phyloP scores from a whole-genome alignment of 106 monocot species.

The Dioscorea dumetorum region DNA sequence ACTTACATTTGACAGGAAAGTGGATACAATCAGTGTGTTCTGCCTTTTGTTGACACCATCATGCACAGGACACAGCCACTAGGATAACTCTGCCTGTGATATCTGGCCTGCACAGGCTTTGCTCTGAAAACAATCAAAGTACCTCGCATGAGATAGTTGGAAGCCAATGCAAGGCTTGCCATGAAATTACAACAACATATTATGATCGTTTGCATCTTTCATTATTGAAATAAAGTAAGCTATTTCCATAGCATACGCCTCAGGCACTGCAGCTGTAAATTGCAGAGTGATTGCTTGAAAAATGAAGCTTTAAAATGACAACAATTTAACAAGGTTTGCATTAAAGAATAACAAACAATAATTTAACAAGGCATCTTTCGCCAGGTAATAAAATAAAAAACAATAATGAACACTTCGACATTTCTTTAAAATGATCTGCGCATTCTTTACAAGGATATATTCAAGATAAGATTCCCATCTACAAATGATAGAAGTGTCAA shows the following conservation, averaged over 20 bases:
- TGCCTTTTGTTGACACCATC: conserved; percentile 95
- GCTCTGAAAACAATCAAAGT: conserved; percentile 24
- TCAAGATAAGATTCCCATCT: conserved; percentile 86
- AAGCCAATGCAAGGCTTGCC: no score
- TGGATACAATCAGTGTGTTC: background rate
- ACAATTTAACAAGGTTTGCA: no score
- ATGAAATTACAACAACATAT: no score
- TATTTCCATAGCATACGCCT: no score
- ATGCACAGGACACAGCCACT: conserved; percentile 90
- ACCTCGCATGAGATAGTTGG: background rate
- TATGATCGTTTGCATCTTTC: no score
- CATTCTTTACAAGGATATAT: conserved; percentile 95
- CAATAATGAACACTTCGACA: conserved; percentile 35
- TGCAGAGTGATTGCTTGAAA: no score
- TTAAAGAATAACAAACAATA: no score
- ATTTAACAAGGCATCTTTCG: no score
- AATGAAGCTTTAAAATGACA: no score
- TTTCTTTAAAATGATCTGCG: conserved; percentile 81
- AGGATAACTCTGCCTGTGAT: conserved; percentile 72
- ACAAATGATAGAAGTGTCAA: conserved; percentile 1
- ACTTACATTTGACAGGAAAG: background rate
- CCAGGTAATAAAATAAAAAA: no score
- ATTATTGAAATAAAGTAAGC: no score
- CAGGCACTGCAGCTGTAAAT: no score
- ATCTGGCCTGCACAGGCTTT: conserved; percentile 87